Evolutionary conservation across 768 basidiomycete species (phyloP), one percentile per base, ranked within the genome.

Genomic region (Leccinum aurantiacum): DNA sequence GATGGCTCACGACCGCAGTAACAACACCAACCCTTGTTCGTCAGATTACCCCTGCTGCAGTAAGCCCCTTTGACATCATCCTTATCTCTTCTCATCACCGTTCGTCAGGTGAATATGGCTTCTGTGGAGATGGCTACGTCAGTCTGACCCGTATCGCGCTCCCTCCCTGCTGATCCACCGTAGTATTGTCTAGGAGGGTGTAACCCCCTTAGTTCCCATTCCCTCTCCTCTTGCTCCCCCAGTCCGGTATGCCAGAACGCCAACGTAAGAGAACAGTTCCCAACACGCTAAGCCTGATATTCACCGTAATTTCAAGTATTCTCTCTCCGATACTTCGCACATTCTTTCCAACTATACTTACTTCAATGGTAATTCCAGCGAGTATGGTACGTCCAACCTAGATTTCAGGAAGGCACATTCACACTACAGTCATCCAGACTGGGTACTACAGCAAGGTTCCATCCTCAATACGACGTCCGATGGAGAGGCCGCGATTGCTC

Each of bases 181-280:
- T 65, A 91, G 86, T 93, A 86, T 71, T 93, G 92, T 69, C 77
- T 92, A 35, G 90, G 90, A 51, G 93, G 93, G n/a, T 95, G 93
- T 77, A 85, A 94, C 67, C 91, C 93, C 19, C 78, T 91, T 31
- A 74, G 78, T 47, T 94, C 92, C 6, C 67, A 85, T 66, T 70
- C 81, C 3, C 73, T 88, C 41, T 74, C 75, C 59, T 91, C 91
- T 0, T 95, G 91, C 75, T 73, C 69, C 52, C 90, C 91, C 2
- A 81, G 80, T 49, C 92, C 93, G 0, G 70, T 93, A 44, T 95
- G 93, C 74, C 68, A 87, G 68, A 82, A 78, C 67, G 78, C 78
- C 22, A 84, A 78, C 31, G 86, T 89, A 68, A 63, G 84, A 19
- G 64, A 46, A 49, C 57, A 17, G 0, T 15, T 8, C 47, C 2